A percentile compares a stretch with the other conserved stretches of the same genome.
Evolutionary conservation across 2,329 filamentous ascomycete species (phyloP).

Genomic region (Chaetomium globosum): DNA sequence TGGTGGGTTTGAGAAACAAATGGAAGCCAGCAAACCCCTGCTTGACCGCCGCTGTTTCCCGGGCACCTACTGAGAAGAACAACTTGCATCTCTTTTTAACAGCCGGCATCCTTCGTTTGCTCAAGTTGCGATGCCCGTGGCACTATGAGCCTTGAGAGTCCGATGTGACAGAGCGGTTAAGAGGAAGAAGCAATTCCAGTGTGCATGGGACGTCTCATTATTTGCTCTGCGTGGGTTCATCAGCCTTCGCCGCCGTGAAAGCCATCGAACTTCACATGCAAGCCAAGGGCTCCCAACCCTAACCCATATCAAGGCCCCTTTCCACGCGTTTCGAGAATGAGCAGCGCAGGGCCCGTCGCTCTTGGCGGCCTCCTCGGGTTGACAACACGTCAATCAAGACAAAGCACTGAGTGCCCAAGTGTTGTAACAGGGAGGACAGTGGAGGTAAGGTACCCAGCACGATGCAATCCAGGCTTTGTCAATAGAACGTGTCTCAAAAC

Average conservation of each 20-base stretch:
- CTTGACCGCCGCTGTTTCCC: constrained; percentile 8
- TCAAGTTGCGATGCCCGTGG: constrained; percentile 11
- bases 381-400: neutral
- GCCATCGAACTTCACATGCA: neutral
- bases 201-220: neutral
- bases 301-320: neutral
- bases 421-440: neutral
- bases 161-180: neutral
- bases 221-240: neutral
- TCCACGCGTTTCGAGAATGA: neutral
- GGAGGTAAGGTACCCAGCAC: no score
- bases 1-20: neutral
- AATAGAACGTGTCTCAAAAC: neutral
- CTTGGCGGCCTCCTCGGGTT: neutral
- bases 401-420: neutral
- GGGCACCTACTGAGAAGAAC: neutral
- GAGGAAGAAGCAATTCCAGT: neutral
- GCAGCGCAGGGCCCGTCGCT: neutral
- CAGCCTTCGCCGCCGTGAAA: neutral
- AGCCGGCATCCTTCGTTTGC: neutral
- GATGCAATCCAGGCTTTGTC: neutral
- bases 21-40: neutral
- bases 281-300: neutral
- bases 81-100: neutral
- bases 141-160: neutral